Evolutionary conservation across 192 early-diverging fungal species (phyloP).

Genomic region (Coemansia sp.): DNA sequence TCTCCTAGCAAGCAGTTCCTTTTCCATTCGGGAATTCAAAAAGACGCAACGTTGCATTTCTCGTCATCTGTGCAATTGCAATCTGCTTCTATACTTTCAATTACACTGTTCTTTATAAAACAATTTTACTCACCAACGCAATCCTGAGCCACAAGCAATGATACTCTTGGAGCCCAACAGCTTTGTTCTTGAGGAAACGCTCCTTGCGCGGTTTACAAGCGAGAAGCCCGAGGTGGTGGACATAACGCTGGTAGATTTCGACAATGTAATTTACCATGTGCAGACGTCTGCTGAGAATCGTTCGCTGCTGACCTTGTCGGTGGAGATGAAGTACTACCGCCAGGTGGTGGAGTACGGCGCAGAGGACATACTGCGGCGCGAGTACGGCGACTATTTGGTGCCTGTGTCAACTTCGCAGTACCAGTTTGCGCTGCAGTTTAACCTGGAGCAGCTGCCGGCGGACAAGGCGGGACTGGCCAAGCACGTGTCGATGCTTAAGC

Average conservation of each 20-base stretch:
- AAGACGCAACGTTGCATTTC: no score
- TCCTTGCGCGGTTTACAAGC: constrained; percentile 61
- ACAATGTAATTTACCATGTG: constrained; percentile 89
- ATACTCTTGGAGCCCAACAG: constrained; percentile 59
- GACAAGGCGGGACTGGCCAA: constrained; percentile 77
- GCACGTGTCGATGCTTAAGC: constrained; percentile 86
- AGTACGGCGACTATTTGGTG: constrained; percentile 74
- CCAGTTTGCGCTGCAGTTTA: constrained; percentile 82
- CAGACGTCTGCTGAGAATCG: constrained; percentile 59
- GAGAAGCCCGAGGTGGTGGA: constrained; percentile 70
- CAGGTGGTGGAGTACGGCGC: constrained; percentile 84
- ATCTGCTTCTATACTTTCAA: neutral
- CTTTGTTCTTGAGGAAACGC: constrained; percentile 63
- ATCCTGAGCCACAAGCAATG: constrained; percentile 26
- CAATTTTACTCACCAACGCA: constrained; percentile 7
- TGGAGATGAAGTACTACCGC: constrained; percentile 79
- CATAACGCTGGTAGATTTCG: constrained; percentile 92
- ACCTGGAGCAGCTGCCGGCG: constrained; percentile 72
- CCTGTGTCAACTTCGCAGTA: constrained; percentile 62
- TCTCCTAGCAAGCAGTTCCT: no score
- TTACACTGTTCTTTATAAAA: constrained; percentile 1
- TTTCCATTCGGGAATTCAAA: no score
- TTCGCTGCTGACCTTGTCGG: constrained; percentile 67
- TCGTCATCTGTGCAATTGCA: no score
- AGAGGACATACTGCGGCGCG: constrained; percentile 73